Evolutionary conservation across 352 stramenopile species (phyloP).

Genomic region (Aphanomyces cochlioides): DNA sequence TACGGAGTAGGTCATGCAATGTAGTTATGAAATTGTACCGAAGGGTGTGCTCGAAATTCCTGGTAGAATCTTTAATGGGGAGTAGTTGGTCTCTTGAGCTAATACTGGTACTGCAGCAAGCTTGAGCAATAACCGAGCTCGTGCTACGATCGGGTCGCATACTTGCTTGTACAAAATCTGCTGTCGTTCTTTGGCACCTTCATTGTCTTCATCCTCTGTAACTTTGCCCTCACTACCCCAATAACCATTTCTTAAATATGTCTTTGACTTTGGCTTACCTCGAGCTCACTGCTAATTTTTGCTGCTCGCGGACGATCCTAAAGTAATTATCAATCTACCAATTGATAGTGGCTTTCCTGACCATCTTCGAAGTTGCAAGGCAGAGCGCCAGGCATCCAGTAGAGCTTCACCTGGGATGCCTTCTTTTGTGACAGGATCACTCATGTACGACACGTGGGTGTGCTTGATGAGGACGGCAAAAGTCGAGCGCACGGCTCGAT

Average conservation of each 20-base stretch:
- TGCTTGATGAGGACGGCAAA: slow-evolving; percentile 83
- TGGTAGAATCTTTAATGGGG: slow-evolving; percentile 63
- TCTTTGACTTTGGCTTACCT: slow-evolving; percentile 37
- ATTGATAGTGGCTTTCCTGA: slow-evolving; percentile 31
- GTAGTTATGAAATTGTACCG: neutral
- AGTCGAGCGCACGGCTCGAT: slow-evolving; percentile 69
- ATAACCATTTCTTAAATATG: no score
- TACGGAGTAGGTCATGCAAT: slow-evolving; percentile 28
- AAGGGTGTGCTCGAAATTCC: slow-evolving; percentile 47
- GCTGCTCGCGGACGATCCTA: slow-evolving; percentile 85
- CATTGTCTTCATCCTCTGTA: slow-evolving; percentile 45
- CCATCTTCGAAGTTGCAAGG: slow-evolving; percentile 77
- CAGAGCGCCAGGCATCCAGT: slow-evolving; percentile 67
- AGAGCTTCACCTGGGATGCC: slow-evolving; percentile 59
- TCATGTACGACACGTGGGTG: slow-evolving; percentile 69
- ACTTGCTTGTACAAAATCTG: slow-evolving; percentile 70
- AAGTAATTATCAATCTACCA: neutral
- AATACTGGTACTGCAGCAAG: slow-evolving; percentile 51
- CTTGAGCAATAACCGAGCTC: slow-evolving; percentile 62
- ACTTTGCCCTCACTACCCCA: slow-evolving; percentile 18
- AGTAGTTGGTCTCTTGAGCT: slow-evolving; percentile 31
- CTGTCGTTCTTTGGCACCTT: slow-evolving; percentile 62
- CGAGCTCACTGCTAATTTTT: slow-evolving; percentile 65
- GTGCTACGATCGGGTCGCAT: slow-evolving; percentile 69
- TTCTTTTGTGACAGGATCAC: slow-evolving; percentile 54